Evolutionary conservation across 2,329 filamentous ascomycete genomes (phyloP).

Genomic region (Aspergillus aculeatus): DNA sequence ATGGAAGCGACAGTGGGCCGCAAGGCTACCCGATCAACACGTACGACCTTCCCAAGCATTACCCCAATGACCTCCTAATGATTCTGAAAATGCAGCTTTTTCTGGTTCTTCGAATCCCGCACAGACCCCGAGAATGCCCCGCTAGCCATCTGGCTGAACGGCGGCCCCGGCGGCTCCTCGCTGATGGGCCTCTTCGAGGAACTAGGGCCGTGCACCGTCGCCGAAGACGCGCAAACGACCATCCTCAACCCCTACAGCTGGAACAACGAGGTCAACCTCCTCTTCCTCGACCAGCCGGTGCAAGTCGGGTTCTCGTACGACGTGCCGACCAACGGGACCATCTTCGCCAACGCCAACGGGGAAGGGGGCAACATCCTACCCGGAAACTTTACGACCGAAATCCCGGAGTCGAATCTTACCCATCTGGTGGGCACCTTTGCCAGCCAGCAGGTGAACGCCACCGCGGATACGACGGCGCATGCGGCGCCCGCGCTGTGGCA

Average conservation of each 20-base stretch:
- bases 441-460: slow-evolving; percentile 2
- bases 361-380: neutral
- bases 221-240: slow-evolving; percentile 5
- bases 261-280: slow-evolving; percentile 5
- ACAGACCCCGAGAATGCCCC: slow-evolving; percentile 48
- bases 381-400: neutral
- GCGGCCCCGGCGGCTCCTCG: slow-evolving; percentile 53
- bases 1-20: neutral
- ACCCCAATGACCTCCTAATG: neutral
- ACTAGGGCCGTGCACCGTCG: slow-evolving; percentile 43
- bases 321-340: neutral
- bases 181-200: slow-evolving; percentile 56
- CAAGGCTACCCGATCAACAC: slow-evolving; percentile 9
- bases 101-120: slow-evolving; percentile 45
- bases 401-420: neutral
- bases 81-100: slow-evolving; percentile 24
- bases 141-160: slow-evolving; percentile 53
- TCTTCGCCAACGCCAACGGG: neutral
- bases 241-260: slow-evolving; percentile 3
- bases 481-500: slow-evolving; percentile 6
- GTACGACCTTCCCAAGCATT: neutral
- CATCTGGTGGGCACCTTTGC: slow-evolving; percentile 1
- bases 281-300: slow-evolving; percentile 4
- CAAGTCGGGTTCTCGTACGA: slow-evolving; percentile 7
- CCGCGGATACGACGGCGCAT: slow-evolving; percentile 1